Conservation (phyloP, 352 stramenopile genomes). For the Thalassiosira hispida region DNA sequence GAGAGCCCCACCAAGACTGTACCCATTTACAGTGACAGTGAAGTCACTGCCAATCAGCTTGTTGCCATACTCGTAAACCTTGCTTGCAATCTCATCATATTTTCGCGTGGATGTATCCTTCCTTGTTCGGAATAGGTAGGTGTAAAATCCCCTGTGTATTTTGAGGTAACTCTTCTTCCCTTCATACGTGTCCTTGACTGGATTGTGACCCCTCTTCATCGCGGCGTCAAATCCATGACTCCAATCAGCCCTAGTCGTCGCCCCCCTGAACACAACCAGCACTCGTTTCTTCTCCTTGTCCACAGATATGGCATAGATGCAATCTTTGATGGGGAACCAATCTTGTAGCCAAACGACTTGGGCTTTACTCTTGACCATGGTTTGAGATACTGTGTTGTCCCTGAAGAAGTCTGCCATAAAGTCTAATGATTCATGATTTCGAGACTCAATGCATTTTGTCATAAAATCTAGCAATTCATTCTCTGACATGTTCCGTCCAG, state of each 20-base stretch:
- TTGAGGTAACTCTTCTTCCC: constrained; percentile 50
- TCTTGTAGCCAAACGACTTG: constrained; percentile 77
- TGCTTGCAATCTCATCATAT: constrained; percentile 77
- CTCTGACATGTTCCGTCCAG: constrained; percentile 53
- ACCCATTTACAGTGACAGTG: constrained; percentile 67
- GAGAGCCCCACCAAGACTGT: constrained; percentile 68
- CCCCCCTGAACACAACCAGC: constrained; percentile 72
- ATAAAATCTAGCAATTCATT: constrained; percentile 64
- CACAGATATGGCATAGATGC: constrained; percentile 68
- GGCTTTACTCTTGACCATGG: constrained; percentile 69
- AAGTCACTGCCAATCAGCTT: constrained; percentile 67
- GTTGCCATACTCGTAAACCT: constrained; percentile 64
- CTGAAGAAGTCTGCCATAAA: constrained; percentile 78
- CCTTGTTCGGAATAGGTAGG: constrained; percentile 67
- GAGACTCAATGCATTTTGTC: constrained; percentile 60
- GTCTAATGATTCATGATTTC: constrained; percentile 50
- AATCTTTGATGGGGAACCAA: constrained; percentile 77
- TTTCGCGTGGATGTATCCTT: constrained; percentile 75
- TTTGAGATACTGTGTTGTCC: constrained; percentile 57
- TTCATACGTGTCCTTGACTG: constrained; percentile 66
- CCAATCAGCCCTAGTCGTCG: constrained; percentile 74
- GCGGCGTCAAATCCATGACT: constrained; percentile 54
- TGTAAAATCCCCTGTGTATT: constrained; percentile 70
- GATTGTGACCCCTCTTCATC: constrained; percentile 63
- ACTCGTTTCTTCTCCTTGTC: constrained; percentile 69